These are phyloP conservation scores for Ganoderma multipileum DNA, from an alignment of 1,284 basidiomycete species.

Conservation along the genomic window DNA sequence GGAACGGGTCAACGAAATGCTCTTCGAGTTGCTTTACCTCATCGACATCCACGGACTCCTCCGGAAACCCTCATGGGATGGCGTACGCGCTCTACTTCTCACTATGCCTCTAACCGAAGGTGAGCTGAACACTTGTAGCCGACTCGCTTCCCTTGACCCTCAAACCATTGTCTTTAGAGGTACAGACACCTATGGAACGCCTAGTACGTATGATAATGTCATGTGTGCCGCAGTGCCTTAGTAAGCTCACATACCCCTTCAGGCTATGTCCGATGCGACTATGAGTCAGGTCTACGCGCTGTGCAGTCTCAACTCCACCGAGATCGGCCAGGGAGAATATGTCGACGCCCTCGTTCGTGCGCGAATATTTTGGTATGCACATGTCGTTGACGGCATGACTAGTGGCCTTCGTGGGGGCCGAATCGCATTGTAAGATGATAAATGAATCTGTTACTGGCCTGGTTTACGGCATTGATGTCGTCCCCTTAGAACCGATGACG, in stretches of 20 bases:
- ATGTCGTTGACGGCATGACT: constrained; percentile 82
- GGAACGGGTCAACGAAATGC: constrained; percentile 59
- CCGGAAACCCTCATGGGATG: constrained; percentile 87
- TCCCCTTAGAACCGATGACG: constrained; percentile 63
- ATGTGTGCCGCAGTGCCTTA: not conserved
- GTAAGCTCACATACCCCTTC: constrained; percentile 2
- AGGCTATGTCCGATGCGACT: constrained; percentile 66
- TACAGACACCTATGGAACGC: constrained; percentile 58
- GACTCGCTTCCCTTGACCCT: not conserved
- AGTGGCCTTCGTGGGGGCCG: constrained; percentile 82
- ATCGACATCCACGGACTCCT: constrained; percentile 82
- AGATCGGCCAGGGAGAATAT: constrained; percentile 58
- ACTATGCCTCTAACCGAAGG: constrained; percentile 84
- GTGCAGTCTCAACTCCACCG: constrained; percentile 61
- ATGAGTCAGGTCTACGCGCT: constrained; percentile 74
- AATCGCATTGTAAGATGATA: constrained; percentile 65
- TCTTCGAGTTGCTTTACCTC: constrained; percentile 76
- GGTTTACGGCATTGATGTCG: constrained; percentile 18
- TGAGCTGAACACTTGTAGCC: constrained; percentile 39
- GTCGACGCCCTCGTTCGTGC: constrained; percentile 73
- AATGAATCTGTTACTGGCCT: constrained; percentile 13
- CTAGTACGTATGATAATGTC: constrained; percentile 43
- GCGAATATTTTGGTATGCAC: constrained; percentile 86
- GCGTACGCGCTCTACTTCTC: constrained; percentile 78
- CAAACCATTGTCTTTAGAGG: constrained; percentile 42